Evolutionary conservation across 441 rosid species (phyloP).

Genomic region (Kokia cookei): DNA sequence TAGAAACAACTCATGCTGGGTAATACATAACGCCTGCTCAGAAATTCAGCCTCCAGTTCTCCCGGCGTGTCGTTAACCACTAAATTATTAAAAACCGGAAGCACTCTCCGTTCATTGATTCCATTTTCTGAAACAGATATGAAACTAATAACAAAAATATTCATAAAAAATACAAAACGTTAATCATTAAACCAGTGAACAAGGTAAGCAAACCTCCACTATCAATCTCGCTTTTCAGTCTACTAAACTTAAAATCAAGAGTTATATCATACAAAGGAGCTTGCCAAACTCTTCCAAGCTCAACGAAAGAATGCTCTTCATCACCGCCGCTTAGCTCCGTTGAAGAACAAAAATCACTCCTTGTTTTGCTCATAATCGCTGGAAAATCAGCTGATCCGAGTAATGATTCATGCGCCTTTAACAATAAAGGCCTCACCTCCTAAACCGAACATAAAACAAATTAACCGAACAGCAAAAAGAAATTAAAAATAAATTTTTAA

Average conservation of each 20-base stretch:
- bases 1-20: constrained; percentile 67
- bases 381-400: constrained; percentile 39
- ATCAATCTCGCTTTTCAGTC: constrained; percentile 9
- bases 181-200: neutral
- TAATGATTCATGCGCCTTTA: constrained; percentile 52
- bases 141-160: neutral
- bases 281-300: constrained; percentile 76
- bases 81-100: constrained; percentile 48
- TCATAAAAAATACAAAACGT: neutral
- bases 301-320: constrained; percentile 40
- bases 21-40: constrained; percentile 39
- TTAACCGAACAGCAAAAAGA: neutral
- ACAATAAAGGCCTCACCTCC: constrained; percentile 47
- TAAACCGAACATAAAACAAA: constrained; percentile 1
- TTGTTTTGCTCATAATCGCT: constrained; percentile 32
- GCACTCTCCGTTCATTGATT: constrained; percentile 27
- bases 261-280: constrained; percentile 75
- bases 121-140: constrained; percentile 5
- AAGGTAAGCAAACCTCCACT: neutral
- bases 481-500: neutral
- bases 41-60: constrained; percentile 69
- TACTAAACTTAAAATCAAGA: constrained; percentile 24
- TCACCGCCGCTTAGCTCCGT: constrained; percentile 8
- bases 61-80: constrained; percentile 44
- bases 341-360: constrained; percentile 20